Base-by-base conservation (phyloP, 441 rosid species). In the Pelargonium australe region DNA sequence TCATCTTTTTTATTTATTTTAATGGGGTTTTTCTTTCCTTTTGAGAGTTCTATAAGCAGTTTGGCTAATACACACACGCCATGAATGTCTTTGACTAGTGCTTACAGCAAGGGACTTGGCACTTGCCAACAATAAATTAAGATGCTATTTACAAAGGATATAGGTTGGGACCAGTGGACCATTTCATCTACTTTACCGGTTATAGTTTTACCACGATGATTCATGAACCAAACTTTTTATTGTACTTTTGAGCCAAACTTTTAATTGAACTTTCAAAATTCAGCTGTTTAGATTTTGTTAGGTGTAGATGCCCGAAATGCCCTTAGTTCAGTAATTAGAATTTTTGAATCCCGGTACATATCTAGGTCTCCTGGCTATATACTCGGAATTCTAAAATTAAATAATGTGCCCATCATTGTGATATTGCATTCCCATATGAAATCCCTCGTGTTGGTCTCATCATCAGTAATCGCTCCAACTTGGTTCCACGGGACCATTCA, bases 331-430 rank as follows among this genome's bases (percentile, higher is more conserved):
- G 14, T 47, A 11, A 11, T 47, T 13, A 10, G 8, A 47, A 47
- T 13, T 47, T 47, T 47, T 11, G 0, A 47, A 5, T 45, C 37
- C 37, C 31, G 31, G 31, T 37, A 37, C 41, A 37, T 37, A 37
- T 37, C 7, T 37, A 37, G 41, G 41, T 37, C 41, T 37, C 41
- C 41, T 7, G 1, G 41, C 80, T 37, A 66, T 75, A 17, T 72
- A 87, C 83, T 82, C 75, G 41, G 79, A 37, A 37, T 72, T 86
- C 74, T 80, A 80, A 43, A 80, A 76, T 41, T 87, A 84, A 66
- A 37, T 37, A 6, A 5, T 37, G 41, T 6, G 41, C 41, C 41
- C 1, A 37, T 37, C 41, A 37, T 5, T 37, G 8, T 37, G 41
- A 37, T 37, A 37, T 37, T 57, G 25, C 28, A 17, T 57, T 57